A percentile compares a stretch with the other conserved stretches of the same genome.
Evolutionary conservation across 2,329 filamentous ascomycete genomes (phyloP).

Genomic region (Neodidymelliopsis sp.): DNA sequence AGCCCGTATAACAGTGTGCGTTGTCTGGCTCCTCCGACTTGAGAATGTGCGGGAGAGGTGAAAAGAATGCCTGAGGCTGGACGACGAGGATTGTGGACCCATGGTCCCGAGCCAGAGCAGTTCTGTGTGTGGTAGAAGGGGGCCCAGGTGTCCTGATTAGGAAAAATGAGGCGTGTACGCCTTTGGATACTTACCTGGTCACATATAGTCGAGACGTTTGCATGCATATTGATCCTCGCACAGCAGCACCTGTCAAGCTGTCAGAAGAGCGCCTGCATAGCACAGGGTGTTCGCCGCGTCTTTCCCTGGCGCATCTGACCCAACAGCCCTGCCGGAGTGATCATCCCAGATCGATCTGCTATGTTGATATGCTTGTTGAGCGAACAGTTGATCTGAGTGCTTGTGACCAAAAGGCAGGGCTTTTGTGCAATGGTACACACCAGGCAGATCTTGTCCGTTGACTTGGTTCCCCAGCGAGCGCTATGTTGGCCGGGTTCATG

Average conservation of each 20-base stretch:
- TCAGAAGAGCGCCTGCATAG: slow-evolving; percentile 23
- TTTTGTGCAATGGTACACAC: neutral
- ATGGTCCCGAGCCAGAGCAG: neutral
- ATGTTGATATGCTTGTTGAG: neutral
- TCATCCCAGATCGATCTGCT: slow-evolving; percentile 6
- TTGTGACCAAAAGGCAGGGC: neutral
- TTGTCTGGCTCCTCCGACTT: no score
- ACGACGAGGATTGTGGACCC: no score
- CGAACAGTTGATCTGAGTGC: neutral
- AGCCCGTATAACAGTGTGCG: slow-evolving; percentile 10
- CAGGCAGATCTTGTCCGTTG: neutral
- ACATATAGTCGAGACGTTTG: neutral
- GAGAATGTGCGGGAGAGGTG: no score
- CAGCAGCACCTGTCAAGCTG: slow-evolving; percentile 36
- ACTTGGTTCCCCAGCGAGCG: neutral
- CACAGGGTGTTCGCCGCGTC: slow-evolving; percentile 3
- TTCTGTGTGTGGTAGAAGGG: neutral
- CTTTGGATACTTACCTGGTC: neutral
- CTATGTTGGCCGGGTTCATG: neutral
- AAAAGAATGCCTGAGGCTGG: no score
- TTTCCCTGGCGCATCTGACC: slow-evolving; percentile 23
- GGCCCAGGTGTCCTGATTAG: neutral
- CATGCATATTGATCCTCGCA: slow-evolving; percentile 22
- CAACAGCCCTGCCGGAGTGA: slow-evolving; percentile 5
- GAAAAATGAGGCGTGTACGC: neutral